phyloP scores from a whole-genome alignment of 352 stramenopile genomes.

The Globisporangium alternatum region DNA sequence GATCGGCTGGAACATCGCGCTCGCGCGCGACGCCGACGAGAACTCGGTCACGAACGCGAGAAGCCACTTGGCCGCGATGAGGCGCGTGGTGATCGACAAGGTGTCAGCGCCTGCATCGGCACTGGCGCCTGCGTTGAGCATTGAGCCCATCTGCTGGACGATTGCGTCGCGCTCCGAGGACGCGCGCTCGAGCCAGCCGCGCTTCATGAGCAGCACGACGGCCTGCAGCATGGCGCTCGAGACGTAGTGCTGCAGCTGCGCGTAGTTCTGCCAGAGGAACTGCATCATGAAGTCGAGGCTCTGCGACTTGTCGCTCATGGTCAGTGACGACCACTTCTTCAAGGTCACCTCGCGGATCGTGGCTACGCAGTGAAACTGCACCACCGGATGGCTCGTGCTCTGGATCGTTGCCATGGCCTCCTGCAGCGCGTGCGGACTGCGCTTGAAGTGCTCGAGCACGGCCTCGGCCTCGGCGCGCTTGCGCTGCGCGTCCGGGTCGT shows the following conservation, averaged over 20 bases:
- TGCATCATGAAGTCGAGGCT: constrained; percentile 77
- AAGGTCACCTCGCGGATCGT: constrained; percentile 77
- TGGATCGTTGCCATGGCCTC: constrained; percentile 61
- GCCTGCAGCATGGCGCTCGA: constrained; percentile 61
- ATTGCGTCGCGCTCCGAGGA: constrained; percentile 47
- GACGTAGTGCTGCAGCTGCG: constrained; percentile 53
- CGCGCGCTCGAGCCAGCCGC: constrained; percentile 73
- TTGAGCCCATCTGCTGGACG: constrained; percentile 69
- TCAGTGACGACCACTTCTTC: constrained; percentile 56
- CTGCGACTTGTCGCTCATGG: constrained; percentile 43
- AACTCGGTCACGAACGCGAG: constrained; percentile 86
- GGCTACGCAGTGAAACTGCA: constrained; percentile 81
- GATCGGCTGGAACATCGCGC: constrained; percentile 77
- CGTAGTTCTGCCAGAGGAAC: constrained; percentile 62
- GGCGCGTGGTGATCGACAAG: constrained; percentile 31
- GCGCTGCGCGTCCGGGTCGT: constrained; percentile 38
- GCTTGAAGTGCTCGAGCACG: constrained; percentile 80
- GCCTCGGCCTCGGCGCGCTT: constrained; percentile 59
- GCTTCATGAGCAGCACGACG: constrained; percentile 76
- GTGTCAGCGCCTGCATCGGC: neutral
- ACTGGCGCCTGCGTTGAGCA: constrained; percentile 35
- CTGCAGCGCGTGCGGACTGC: constrained; percentile 54
- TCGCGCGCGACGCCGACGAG: constrained; percentile 70
- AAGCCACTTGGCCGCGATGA: constrained; percentile 79
- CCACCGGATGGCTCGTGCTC: constrained; percentile 40